Conservation (phyloP, 805 yeast species). For the Saturnispora bothae region DNA sequence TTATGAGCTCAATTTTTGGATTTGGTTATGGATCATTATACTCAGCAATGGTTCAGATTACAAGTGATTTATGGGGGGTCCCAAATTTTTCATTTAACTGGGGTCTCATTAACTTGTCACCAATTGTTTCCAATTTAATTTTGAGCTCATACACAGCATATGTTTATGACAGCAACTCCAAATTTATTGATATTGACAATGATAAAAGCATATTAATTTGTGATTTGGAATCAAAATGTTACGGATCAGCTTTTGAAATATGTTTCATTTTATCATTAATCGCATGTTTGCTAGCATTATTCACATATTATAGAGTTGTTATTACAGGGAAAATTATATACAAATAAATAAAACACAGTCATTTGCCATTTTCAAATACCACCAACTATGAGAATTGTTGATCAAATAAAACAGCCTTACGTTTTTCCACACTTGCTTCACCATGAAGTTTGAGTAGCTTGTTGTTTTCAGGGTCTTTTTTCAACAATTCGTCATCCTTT, state of each 20-base stretch:
- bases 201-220: conserved; percentile 15
- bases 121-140: conserved; percentile 48
- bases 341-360: background rate
- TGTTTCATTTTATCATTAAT: conserved; percentile 4
- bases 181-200: conserved; percentile 8
- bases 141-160: conserved; percentile 56
- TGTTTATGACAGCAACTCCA: conserved; percentile 42
- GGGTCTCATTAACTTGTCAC: conserved; percentile 62
- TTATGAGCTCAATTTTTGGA: conserved; percentile 50
- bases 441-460: conserved; percentile 23
- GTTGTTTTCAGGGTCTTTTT: conserved; percentile 16
- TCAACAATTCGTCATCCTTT: conserved; percentile 23
- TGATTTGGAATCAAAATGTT: conserved; percentile 22
- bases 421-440: conserved; percentile 22
- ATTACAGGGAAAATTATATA: background rate
- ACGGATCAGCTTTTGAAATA: conserved; percentile 31
- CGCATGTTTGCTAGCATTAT: conserved; percentile 5
- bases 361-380: background rate
- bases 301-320: conserved; percentile 6
- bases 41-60: conserved; percentile 64
- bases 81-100: conserved; percentile 57
- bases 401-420: conserved; percentile 22
- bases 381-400: background rate
- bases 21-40: conserved; percentile 64
- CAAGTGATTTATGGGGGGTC: conserved; percentile 68